Conservation (phyloP, 164 flowering plant species). For the Kingdonia uniflora region DNA sequence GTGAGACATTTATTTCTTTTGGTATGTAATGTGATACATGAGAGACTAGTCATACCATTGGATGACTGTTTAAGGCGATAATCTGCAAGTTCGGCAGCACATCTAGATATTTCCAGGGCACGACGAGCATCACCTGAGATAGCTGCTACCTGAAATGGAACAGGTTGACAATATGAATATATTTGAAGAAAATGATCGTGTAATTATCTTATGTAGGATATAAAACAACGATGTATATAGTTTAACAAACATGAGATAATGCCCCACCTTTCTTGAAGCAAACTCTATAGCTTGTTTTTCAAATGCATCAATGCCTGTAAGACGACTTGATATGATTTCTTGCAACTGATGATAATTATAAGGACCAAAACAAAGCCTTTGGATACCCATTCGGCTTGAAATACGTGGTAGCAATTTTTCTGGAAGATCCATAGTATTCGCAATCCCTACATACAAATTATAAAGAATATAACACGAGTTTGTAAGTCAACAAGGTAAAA, state of each 20-base stretch:
- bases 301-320: slow-evolving; percentile 80
- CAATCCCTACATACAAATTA: slow-evolving; percentile 50
- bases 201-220: too few relatives aligned
- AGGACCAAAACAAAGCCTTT: slow-evolving; percentile 89
- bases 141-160: slow-evolving; percentile 75
- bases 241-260: not conserved
- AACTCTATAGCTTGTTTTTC: slow-evolving; percentile 90
- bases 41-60: slow-evolving; percentile 26
- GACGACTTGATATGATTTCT: slow-evolving; percentile 82
- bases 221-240: not conserved
- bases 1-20: too few relatives aligned
- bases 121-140: slow-evolving; percentile 98
- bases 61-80: slow-evolving; percentile 46
- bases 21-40: not conserved
- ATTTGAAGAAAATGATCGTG: too few relatives aligned
- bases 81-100: slow-evolving; percentile 93
- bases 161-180: not conserved
- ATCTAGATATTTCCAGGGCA: slow-evolving; percentile 88
- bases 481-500: not conserved
- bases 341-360: slow-evolving; percentile 81
- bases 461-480: not conserved
- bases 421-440: slow-evolving; percentile 99
- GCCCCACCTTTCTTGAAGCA: slow-evolving; percentile 82
- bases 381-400: slow-evolving; percentile 95
- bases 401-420: slow-evolving; percentile 97